These are phyloP conservation scores for Ophiocordyceps camponoti-rufipedis DNA, from an alignment of 2,329 filamentous ascomycete species.

Conservation along the genomic window DNA sequence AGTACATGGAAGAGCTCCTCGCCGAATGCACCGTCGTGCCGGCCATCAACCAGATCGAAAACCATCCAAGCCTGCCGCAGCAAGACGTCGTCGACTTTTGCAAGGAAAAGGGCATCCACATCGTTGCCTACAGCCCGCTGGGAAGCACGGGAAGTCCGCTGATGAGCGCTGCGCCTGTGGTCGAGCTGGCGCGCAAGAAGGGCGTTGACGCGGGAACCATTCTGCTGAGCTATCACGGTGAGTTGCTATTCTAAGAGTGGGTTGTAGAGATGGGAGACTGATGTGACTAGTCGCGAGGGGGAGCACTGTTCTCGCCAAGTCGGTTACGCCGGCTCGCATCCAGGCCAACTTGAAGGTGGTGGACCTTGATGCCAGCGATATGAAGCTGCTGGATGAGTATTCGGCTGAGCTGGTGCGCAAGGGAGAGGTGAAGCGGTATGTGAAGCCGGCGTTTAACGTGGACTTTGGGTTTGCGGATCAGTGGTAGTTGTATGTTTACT, in stretches of 20 bases:
- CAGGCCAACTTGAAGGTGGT: conserved; percentile 51
- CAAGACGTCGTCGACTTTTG: conserved; percentile 54
- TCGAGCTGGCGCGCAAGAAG: conserved; percentile 46
- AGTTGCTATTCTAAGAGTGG: conserved; percentile 7
- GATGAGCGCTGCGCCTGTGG: conserved; percentile 41
- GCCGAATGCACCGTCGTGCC: conserved; percentile 34
- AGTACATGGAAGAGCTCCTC: conserved; percentile 36
- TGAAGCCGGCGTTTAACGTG: conserved; percentile 51
- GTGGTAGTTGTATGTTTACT: conserved; percentile 5
- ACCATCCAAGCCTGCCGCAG: conserved; percentile 54
- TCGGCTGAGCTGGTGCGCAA: conserved; percentile 28
- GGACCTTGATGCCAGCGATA: conserved; percentile 44
- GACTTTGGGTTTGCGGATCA: conserved; percentile 60
- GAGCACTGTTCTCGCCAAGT: conserved; percentile 56
- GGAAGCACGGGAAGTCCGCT: conserved; percentile 47
- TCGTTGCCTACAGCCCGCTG: conserved; percentile 55
- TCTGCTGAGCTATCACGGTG: conserved; percentile 55
- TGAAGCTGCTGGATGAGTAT: conserved; percentile 38
- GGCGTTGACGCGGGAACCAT: conserved; percentile 41
- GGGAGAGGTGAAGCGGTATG: conserved; percentile 39
- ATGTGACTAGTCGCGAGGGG: conserved; percentile 41
- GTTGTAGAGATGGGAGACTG: too few relatives aligned
- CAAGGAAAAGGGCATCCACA: conserved; percentile 47
- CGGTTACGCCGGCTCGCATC: conserved; percentile 49
- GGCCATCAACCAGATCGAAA: conserved; percentile 57